phyloP scores from a whole-genome alignment of 306 rosid genomes.

The Cajanus cajan region DNA sequence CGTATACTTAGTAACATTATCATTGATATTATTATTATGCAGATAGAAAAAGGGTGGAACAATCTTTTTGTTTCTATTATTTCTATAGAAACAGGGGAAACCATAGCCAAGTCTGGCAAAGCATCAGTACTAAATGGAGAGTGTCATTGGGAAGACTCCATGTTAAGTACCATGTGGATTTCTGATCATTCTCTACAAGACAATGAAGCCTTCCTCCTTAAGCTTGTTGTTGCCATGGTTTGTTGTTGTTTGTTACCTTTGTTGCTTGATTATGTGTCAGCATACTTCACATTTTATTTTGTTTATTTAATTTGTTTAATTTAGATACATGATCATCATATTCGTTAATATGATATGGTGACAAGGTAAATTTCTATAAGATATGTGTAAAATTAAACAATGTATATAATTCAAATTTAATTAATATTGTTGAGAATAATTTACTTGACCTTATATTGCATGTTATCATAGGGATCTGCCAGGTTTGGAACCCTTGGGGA shows the following conservation, averaged over 20 bases:
- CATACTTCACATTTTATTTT: neutral
- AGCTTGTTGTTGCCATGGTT: slow-evolving; percentile 44
- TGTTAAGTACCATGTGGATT: slow-evolving; percentile 33
- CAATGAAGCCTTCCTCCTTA: slow-evolving; percentile 25
- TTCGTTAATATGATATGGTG: neutral
- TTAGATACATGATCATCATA: neutral
- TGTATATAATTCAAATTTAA: neutral
- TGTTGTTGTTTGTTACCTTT: neutral
- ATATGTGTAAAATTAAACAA: too few relatives aligned
- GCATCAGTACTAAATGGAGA: slow-evolving; percentile 37
- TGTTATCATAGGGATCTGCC: slow-evolving; percentile 33
- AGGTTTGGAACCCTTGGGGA: slow-evolving; percentile 50
- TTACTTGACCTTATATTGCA: neutral
- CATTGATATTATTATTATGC: neutral
- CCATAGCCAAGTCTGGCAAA: slow-evolving; percentile 32
- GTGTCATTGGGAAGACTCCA: slow-evolving; percentile 40
- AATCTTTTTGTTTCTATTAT: slow-evolving; percentile 33
- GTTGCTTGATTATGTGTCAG: neutral
- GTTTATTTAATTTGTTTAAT: neutral
- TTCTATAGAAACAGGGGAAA: slow-evolving; percentile 33
- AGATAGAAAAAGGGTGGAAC: slow-evolving; percentile 45
- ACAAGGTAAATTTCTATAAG: neutral
- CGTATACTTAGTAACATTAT: neutral
- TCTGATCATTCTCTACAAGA: slow-evolving; percentile 27
- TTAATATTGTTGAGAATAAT: neutral